A percentile compares a stretch with the other conserved stretches of the same genome.
phyloP scores from a whole-genome alignment of 768 basidiomycete genomes.

The Tylopilus sp. region DNA sequence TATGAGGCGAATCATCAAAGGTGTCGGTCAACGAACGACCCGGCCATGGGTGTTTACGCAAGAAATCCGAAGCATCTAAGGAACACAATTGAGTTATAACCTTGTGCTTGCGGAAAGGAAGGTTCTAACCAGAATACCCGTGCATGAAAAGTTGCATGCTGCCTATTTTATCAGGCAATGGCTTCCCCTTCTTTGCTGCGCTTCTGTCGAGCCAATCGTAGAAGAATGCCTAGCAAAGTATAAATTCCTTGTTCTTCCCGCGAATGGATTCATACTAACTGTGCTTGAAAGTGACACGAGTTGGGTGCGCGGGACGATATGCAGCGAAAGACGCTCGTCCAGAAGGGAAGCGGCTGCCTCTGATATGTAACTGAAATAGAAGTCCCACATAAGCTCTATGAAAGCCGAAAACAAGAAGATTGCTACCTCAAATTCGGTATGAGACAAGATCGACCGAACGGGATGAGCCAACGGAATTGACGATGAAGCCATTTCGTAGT shows the following conservation, averaged over 20 bases:
- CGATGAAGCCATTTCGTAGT: slow-evolving; percentile 90
- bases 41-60: slow-evolving; percentile 85
- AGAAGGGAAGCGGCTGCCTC: slow-evolving; percentile 87
- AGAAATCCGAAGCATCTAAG: slow-evolving; percentile 84
- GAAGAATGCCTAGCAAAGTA: slow-evolving; percentile 66
- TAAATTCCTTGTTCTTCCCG: not conserved
- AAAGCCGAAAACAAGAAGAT: not conserved
- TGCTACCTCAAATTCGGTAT: slow-evolving; percentile 81
- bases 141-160: slow-evolving; percentile 88
- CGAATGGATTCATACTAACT: slow-evolving; percentile 26
- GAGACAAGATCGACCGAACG: slow-evolving; percentile 84
- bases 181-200: slow-evolving; percentile 79
- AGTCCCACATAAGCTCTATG: not conserved
- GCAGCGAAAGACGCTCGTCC: slow-evolving; percentile 65
- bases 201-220: slow-evolving; percentile 89
- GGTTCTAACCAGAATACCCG: slow-evolving; percentile 63
- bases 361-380: slow-evolving; percentile 65
- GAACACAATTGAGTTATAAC: not conserved
- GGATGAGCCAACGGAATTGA: slow-evolving; percentile 85
- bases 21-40: slow-evolving; percentile 81
- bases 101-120: not conserved
- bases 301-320: slow-evolving; percentile 85
- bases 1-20: slow-evolving; percentile 79
- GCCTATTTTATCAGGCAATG: slow-evolving; percentile 83
- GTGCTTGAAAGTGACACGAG: slow-evolving; percentile 80